phyloP scores from a whole-genome alignment of 495 filamentous ascomycete species.

The Xylaria flabelliformis region DNA sequence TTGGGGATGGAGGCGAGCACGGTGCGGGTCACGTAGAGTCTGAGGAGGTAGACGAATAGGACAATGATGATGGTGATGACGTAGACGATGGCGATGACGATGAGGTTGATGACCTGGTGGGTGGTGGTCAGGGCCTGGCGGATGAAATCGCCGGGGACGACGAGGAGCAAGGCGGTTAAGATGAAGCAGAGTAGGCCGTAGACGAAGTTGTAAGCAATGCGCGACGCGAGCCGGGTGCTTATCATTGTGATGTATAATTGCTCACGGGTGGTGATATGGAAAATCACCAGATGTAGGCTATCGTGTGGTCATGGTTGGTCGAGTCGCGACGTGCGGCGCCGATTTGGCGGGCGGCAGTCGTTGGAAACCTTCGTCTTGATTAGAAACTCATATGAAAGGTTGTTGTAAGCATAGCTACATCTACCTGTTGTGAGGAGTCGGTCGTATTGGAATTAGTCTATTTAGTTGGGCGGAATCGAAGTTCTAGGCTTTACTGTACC shows the following conservation, averaged over 20 bases:
- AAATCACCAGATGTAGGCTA: not conserved
- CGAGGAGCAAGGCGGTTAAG: conserved; percentile 72
- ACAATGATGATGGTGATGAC: conserved; percentile 74
- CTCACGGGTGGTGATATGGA: not conserved
- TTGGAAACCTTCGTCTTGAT: not conserved
- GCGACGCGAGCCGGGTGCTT: conserved; percentile 58
- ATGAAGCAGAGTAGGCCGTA: conserved; percentile 81
- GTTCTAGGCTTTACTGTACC: too few species aligned
- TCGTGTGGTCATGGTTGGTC: conserved; percentile 5
- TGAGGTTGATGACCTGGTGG: conserved; percentile 75
- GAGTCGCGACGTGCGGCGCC: conserved; percentile 4
- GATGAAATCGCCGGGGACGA: conserved; percentile 85
- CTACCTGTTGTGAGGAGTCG: conserved; percentile 1
- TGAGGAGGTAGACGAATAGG: conserved; percentile 77
- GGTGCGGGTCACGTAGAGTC: conserved; percentile 87
- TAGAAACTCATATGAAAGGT: conserved; percentile 3
- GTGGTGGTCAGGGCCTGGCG: conserved; percentile 70
- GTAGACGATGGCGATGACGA: conserved; percentile 81
- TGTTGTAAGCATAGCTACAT: too few species aligned
- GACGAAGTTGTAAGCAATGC: conserved; percentile 79
- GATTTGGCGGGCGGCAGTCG: not conserved
- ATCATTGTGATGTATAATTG: conserved; percentile 33
- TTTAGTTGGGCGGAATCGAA: too few species aligned
- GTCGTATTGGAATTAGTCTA: too few species aligned
- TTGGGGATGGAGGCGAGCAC: conserved; percentile 84